Conservation (phyloP, 2,329 filamentous ascomycete genomes). For the Microsporum audouinii region DNA sequence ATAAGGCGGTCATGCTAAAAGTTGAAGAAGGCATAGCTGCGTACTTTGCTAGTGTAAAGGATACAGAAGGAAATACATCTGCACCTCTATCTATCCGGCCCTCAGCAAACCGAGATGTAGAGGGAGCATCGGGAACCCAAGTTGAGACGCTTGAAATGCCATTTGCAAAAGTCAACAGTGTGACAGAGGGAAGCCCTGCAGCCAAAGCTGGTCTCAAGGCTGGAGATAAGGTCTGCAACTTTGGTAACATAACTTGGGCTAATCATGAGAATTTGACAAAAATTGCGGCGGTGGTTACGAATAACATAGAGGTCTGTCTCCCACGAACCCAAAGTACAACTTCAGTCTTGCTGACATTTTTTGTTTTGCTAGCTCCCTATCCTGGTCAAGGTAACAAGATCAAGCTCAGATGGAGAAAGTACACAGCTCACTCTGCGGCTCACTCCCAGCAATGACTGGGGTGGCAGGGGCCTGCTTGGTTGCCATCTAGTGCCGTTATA, state of each 20-base stretch:
- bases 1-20: slow-evolving; percentile 72
- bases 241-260: slow-evolving; percentile 69
- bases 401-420: slow-evolving; percentile 33
- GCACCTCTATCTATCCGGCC: slow-evolving; percentile 15
- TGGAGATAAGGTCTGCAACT: slow-evolving; percentile 71
- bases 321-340: neutral
- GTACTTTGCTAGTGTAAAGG: slow-evolving; percentile 65
- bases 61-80: slow-evolving; percentile 17
- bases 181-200: slow-evolving; percentile 68
- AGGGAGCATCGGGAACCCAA: neutral
- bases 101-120: slow-evolving; percentile 7
- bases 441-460: slow-evolving; percentile 71
- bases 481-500: slow-evolving; percentile 79
- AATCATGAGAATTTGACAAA: slow-evolving; percentile 80
- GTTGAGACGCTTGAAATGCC: slow-evolving; percentile 43
- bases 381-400: slow-evolving; percentile 53
- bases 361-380: slow-evolving; percentile 48
- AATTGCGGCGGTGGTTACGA: slow-evolving; percentile 80
- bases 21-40: slow-evolving; percentile 82
- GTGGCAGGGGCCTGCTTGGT: slow-evolving; percentile 75
- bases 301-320: slow-evolving; percentile 73
- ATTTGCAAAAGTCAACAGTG: slow-evolving; percentile 84
- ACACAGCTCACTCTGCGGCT: slow-evolving; percentile 57
- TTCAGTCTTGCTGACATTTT: neutral
- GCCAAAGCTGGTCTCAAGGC: slow-evolving; percentile 66